phyloP scores from a whole-genome alignment of 2,329 filamentous ascomycete genomes.

The Passalora sequoiae region DNA sequence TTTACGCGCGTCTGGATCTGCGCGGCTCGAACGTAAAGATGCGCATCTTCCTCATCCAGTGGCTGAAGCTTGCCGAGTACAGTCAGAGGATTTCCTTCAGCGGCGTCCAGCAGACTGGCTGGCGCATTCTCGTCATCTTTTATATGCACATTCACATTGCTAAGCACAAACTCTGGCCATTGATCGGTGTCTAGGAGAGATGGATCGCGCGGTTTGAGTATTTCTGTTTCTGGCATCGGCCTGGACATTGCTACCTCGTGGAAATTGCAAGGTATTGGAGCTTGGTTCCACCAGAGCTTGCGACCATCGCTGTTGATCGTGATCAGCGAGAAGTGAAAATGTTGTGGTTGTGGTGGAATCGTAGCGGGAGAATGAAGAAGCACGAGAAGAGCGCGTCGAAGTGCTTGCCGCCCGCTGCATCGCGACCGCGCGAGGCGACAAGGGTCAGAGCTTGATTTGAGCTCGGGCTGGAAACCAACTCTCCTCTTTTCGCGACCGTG shows the following conservation, averaged over 20 bases:
- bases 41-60: slow-evolving; percentile 39
- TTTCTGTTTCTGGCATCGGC: slow-evolving; percentile 29
- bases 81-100: slow-evolving; percentile 55
- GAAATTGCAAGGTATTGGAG: background rate
- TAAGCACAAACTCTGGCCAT: slow-evolving; percentile 60
- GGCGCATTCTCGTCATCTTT: slow-evolving; percentile 33
- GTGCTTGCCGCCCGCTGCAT: too few relatives aligned
- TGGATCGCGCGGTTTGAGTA: slow-evolving; percentile 41
- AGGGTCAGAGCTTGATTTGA: too few relatives aligned
- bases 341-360: too few relatives aligned
- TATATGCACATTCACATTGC: slow-evolving; percentile 51
- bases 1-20: slow-evolving; percentile 35
- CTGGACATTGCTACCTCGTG: slow-evolving; percentile 23
- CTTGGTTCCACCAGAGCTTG: too few relatives aligned
- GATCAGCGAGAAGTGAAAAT: too few relatives aligned
- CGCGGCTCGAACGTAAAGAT: slow-evolving; percentile 20
- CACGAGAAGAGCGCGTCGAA: too few relatives aligned
- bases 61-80: slow-evolving; percentile 57
- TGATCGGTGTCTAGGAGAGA: slow-evolving; percentile 36
- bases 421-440: too few relatives aligned
- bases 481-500: too few relatives aligned
- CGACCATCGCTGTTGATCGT: too few relatives aligned
- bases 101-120: slow-evolving; percentile 58
- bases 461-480: too few relatives aligned
- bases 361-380: too few relatives aligned